Percentiles rank a stretch among this genome's conserved stretches.
phyloP scores from a whole-genome alignment of 768 basidiomycete genomes.

The Russula compacta region DNA sequence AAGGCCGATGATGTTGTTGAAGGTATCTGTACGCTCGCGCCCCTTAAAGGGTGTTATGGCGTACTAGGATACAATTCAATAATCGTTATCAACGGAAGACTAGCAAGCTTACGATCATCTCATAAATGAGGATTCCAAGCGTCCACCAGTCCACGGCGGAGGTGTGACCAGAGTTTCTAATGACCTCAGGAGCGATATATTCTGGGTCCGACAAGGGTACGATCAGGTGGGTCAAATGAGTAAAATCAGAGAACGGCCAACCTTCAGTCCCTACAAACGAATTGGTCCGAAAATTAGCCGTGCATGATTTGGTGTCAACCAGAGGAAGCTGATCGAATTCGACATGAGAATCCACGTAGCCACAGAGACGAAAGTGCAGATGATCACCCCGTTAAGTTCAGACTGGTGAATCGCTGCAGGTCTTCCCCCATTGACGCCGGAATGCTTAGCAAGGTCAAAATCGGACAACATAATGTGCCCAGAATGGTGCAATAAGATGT shows the following conservation, averaged over 20 bases:
- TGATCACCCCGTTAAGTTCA: conserved; percentile 80
- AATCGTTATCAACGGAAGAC: conserved; percentile 2
- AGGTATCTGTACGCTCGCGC: conserved; percentile 86
- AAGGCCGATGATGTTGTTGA: conserved; percentile 85
- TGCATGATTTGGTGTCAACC: conserved; percentile 95
- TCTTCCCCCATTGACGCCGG: conserved; percentile 72
- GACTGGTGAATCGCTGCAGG: conserved; percentile 81
- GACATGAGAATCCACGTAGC: conserved; percentile 7
- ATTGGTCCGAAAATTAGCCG: conserved; percentile 95
- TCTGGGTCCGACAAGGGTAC: conserved; percentile 42
- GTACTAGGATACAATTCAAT: conserved; percentile 45
- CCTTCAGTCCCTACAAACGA: conserved; percentile 99
- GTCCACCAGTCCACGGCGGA: conserved; percentile 99
- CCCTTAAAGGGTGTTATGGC: conserved; percentile 99
- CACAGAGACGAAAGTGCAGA: neutral
- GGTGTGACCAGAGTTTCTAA: conserved; percentile 92
- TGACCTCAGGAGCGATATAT: conserved; percentile 99
- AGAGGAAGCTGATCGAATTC: conserved; percentile 58
- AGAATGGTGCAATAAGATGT: conserved; percentile 94
- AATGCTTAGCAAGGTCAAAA: conserved; percentile 97
- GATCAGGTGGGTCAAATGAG: conserved; percentile 9
- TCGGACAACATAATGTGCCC: conserved; percentile 99
- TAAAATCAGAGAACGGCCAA: conserved; percentile 25
- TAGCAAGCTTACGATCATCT: conserved; percentile 83
- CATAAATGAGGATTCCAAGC: conserved; percentile 93